phyloP scores from a whole-genome alignment of 164 flowering plant genomes.

The Hamamelis virginiana region DNA sequence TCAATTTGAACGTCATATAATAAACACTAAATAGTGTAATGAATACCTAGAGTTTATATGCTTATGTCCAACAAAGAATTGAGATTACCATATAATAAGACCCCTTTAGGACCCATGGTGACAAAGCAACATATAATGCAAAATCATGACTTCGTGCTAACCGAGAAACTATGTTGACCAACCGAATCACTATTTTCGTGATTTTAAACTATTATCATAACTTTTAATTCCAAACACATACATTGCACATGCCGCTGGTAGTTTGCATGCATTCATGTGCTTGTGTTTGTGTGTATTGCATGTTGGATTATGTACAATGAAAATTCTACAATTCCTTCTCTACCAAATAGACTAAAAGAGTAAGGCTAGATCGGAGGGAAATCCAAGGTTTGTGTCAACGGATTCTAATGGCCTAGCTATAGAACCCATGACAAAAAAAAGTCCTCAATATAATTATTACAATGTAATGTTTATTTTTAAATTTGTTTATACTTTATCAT shows the following conservation, averaged over 20 bases:
- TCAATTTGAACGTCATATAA: too few species aligned
- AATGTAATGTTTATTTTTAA: neutral
- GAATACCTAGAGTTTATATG: too few species aligned
- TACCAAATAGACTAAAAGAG: neutral
- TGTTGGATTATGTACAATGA: neutral
- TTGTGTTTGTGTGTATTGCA: neutral
- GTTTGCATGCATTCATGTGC: neutral
- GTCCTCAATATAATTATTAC: neutral
- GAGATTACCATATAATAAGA: too few species aligned
- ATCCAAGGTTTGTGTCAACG: neutral
- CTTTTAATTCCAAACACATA: neutral
- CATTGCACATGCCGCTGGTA: neutral
- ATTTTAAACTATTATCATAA: too few species aligned
- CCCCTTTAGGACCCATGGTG: too few species aligned
- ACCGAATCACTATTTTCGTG: too few species aligned
- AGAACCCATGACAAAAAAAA: neutral
- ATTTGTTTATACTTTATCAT: neutral
- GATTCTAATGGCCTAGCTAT: neutral
- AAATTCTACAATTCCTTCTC: neutral
- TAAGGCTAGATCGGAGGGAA: neutral
- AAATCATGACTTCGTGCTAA: too few species aligned
- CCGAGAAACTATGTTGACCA: too few species aligned
- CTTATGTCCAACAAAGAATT: too few species aligned
- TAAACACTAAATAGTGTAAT: too few species aligned
- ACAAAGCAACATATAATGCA: too few species aligned